Conservation (phyloP, 148 eudicot species). For the Pouteria glomerata region DNA sequence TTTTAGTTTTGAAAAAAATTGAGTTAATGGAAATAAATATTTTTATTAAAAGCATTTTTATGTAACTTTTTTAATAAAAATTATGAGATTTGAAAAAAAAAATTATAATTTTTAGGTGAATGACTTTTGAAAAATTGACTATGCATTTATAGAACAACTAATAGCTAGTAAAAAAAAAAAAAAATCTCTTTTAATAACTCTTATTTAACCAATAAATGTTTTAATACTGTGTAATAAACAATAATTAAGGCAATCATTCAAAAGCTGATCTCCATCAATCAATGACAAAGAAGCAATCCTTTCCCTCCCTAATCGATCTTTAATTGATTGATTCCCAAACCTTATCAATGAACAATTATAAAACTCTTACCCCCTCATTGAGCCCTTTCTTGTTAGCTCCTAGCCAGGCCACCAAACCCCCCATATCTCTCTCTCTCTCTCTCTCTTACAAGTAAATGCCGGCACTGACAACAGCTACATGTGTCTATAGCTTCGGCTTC, state of each 20-base stretch:
- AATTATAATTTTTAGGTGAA: no score
- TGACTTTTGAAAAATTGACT: no score
- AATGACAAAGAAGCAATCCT: conserved; percentile 57
- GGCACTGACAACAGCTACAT: conserved; percentile 14
- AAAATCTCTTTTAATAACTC: background rate
- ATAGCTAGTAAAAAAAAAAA: no score
- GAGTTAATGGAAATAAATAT: no score
- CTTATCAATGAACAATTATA: conserved; percentile 23
- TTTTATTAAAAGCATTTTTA: no score
- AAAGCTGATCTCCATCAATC: conserved; percentile 13
- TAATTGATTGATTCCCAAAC: conserved; percentile 12
- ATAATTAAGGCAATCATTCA: conserved; percentile 20
- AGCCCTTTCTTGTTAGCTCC: conserved; percentile 4
- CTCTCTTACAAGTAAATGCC: conserved; percentile 14
- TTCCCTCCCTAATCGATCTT: background rate
- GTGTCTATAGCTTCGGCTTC: background rate
- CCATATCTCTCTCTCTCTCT: conserved; percentile 9
- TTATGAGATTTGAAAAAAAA: no score
- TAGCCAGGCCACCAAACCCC: conserved; percentile 2
- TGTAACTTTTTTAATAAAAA: no score
- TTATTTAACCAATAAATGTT: background rate
- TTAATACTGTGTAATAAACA: background rate
- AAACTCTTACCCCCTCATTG: conserved; percentile 17
- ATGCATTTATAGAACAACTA: no score
- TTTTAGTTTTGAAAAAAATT: no score